Evolutionary conservation across 2,329 filamentous ascomycete species (phyloP).

Genomic region (Chaetomium globosum): DNA sequence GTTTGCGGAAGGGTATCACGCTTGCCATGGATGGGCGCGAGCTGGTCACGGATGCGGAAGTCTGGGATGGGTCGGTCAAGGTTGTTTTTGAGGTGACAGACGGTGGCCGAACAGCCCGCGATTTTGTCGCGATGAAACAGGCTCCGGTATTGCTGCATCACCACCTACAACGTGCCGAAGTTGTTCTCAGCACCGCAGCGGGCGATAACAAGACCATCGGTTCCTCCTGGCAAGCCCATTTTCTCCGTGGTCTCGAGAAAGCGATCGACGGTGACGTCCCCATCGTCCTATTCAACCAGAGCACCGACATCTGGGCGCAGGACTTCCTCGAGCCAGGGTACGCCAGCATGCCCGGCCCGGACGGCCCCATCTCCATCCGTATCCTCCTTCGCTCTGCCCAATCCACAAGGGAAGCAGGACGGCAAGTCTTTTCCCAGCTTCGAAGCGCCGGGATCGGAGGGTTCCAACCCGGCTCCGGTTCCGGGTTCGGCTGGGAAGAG

Average conservation of each 20-base stretch:
- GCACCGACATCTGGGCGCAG: conserved; percentile 21
- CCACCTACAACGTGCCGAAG: conserved; percentile 40
- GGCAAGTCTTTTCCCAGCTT: conserved; percentile 21
- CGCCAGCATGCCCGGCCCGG: conserved; percentile 21
- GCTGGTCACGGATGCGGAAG: conserved; percentile 30
- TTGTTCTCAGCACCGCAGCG: conserved; percentile 13
- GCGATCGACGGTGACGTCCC: conserved; percentile 9
- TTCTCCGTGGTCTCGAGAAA: neutral
- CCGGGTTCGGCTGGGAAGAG: conserved; percentile 21
- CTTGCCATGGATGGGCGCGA: conserved; percentile 46
- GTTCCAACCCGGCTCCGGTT: conserved; percentile 11
- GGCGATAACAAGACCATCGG: conserved; percentile 1
- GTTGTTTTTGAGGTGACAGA: conserved; percentile 41
- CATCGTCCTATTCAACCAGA: conserved; percentile 19
- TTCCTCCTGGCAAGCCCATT: conserved; percentile 12
- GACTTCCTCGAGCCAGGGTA: conserved; percentile 20
- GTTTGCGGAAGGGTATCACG: conserved; percentile 40
- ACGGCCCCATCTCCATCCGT: conserved; percentile 16
- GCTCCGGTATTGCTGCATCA: conserved; percentile 47
- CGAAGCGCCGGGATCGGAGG: conserved; percentile 8
- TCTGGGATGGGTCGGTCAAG: conserved; percentile 40
- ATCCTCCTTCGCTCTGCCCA: conserved; percentile 21
- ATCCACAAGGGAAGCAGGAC: conserved; percentile 14
- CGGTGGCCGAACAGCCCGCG: conserved; percentile 28
- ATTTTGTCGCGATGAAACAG: conserved; percentile 42